phyloP scores from a whole-genome alignment of 202 grass and related monocot species.

The Zizania palustris region DNA sequence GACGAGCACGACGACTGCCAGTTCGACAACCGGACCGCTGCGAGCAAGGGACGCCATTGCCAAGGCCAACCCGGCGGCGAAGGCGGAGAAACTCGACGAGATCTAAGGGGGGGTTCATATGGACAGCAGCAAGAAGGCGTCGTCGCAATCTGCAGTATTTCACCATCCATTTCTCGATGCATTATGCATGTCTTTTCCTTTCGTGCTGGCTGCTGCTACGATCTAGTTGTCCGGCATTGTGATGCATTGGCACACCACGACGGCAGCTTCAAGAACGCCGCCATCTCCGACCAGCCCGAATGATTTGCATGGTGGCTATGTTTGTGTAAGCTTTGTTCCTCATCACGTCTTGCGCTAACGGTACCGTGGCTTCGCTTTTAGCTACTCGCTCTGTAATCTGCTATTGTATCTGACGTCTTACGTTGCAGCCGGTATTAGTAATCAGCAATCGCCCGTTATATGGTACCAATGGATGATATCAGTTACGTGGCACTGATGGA shows the following conservation, averaged over 20 bases:
- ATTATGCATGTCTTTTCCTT: constrained; percentile 45
- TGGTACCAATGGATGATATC: constrained; percentile 3
- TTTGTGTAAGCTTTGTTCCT: constrained; percentile 64
- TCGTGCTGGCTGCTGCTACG: constrained; percentile 56
- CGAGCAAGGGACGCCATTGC: constrained; percentile 82
- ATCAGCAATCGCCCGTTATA: constrained; percentile 36
- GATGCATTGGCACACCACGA: constrained; percentile 41
- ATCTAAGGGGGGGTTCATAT: constrained; percentile 52
- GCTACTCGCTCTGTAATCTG: constrained; percentile 56
- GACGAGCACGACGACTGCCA: constrained; percentile 86
- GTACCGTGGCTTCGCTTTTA: constrained; percentile 53
- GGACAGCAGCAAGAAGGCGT: neutral
- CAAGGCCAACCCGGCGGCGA: constrained; percentile 87
- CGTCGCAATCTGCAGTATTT: constrained; percentile 2
- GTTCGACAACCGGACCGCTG: constrained; percentile 74
- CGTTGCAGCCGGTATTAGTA: constrained; percentile 48
- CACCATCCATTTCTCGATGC: constrained; percentile 17
- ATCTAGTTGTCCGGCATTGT: constrained; percentile 39
- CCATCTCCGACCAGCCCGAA: constrained; percentile 40
- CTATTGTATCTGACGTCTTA: constrained; percentile 33
- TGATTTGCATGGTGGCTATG: constrained; percentile 59
- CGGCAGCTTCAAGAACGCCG: constrained; percentile 43
- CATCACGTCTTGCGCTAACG: constrained; percentile 36
- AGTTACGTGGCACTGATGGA: too few relatives aligned
- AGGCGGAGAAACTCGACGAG: constrained; percentile 88